Conservation (phyloP, 768 basidiomycete species). For the Zangia roseola region DNA sequence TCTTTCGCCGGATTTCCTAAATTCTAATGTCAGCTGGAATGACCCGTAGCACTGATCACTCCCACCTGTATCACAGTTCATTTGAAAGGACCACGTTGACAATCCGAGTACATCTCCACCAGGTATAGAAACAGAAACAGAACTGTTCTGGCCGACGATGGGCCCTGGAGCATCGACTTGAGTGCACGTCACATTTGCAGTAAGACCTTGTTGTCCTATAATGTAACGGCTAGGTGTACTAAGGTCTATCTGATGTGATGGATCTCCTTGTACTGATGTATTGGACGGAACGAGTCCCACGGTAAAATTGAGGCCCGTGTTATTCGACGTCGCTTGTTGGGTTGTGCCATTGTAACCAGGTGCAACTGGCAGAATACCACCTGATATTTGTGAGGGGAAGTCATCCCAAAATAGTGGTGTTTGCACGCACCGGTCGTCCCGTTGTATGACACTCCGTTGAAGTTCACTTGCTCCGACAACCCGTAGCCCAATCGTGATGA, state of each 20-base stretch:
- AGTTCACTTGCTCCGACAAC: neutral
- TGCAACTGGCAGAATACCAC: conserved; percentile 1
- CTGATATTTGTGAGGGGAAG: neutral
- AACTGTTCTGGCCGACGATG: neutral
- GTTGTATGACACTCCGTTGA: conserved; percentile 9
- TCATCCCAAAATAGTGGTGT: neutral
- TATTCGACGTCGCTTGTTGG: no score
- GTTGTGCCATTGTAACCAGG: neutral
- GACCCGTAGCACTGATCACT: no score
- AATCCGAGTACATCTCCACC: neutral
- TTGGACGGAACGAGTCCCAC: conserved; percentile 3
- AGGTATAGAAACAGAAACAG: neutral
- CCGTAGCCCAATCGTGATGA: conserved; percentile 4
- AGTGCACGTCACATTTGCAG: conserved; percentile 7
- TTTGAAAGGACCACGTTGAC: no score
- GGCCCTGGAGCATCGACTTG: neutral
- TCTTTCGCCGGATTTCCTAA: neutral
- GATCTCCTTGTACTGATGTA: no score
- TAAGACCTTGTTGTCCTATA: conserved; percentile 5
- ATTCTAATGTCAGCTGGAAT: neutral
- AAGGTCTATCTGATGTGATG: no score
- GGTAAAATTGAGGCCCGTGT: neutral
- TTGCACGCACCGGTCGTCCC: conserved; percentile 1
- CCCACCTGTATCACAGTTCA: no score
- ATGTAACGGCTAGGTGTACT: neutral